Evolutionary conservation across 1,284 basidiomycete genomes (phyloP).

Genomic region (Ceratobasidium sp.): DNA sequence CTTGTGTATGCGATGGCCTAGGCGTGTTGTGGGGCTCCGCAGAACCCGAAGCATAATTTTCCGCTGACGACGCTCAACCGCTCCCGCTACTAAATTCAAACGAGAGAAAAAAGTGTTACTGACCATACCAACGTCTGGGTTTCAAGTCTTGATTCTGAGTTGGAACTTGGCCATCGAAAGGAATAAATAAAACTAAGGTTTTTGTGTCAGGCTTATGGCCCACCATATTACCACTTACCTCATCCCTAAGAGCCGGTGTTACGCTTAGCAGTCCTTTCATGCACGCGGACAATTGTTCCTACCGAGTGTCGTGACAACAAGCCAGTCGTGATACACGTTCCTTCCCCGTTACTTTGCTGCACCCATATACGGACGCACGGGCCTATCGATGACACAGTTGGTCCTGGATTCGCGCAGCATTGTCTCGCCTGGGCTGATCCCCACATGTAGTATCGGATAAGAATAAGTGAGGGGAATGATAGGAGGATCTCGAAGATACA

Average conservation of each 20-base stretch:
- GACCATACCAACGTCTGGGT: neutral
- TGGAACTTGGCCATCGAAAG: neutral
- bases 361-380: neutral
- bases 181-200: no score
- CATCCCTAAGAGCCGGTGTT: constrained; percentile 6
- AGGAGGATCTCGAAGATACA: no score
- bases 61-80: neutral
- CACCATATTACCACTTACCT: neutral
- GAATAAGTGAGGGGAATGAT: neutral
- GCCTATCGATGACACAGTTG: no score
- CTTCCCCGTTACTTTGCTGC: neutral
- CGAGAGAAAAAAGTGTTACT: neutral
- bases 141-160: neutral
- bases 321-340: constrained; percentile 28
- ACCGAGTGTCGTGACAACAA: neutral
- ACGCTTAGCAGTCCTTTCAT: neutral
- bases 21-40: constrained; percentile 33
- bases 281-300: neutral
- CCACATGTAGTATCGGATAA: constrained; percentile 1
- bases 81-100: constrained; percentile 12
- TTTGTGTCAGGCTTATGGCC: neutral
- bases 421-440: neutral
- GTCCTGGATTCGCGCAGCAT: neutral
- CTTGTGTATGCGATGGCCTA: constrained; percentile 14
- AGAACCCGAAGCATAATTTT: neutral